Evolutionary conservation across 768 basidiomycete genomes (phyloP).

Genomic region (Leccinum barrowsii): DNA sequence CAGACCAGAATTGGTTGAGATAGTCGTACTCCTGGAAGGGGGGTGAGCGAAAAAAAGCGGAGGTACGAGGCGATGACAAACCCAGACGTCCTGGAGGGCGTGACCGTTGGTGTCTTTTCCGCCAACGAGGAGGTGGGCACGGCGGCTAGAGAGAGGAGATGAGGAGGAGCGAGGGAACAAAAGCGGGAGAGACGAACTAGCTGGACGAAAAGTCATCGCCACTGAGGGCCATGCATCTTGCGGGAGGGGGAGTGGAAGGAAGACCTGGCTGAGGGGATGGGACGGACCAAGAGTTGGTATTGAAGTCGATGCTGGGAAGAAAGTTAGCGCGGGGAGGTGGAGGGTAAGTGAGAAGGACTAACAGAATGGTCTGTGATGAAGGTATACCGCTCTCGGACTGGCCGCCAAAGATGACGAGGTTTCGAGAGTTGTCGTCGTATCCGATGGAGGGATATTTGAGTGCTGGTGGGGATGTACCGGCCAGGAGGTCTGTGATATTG

Average conservation of each 20-base stretch:
- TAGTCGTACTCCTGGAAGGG: conserved; percentile 70
- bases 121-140: conserved; percentile 70
- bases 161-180: conserved; percentile 13
- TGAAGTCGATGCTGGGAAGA: conserved; percentile 54
- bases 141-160: conserved; percentile 48
- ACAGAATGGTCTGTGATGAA: conserved; percentile 69
- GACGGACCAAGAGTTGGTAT: conserved; percentile 55
- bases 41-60: conserved; percentile 6
- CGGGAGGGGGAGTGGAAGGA: conserved; percentile 45
- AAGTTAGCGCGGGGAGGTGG: conserved; percentile 5
- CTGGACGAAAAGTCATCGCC: conserved; percentile 76
- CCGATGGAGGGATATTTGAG: conserved; percentile 74
- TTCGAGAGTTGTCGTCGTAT: conserved; percentile 44
- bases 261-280: conserved; percentile 53
- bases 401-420: conserved; percentile 72
- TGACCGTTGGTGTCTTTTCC: conserved; percentile 55
- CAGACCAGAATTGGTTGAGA: conserved; percentile 71
- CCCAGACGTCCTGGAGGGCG: conserved; percentile 72
- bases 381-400: conserved; percentile 62
- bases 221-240: conserved; percentile 60
- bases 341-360: conserved; percentile 20
- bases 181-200: conserved; percentile 54
- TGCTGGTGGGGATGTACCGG: conserved; percentile 53
- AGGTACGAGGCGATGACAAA: conserved; percentile 31
- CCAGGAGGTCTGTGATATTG: conserved; percentile 57